A percentile compares a stretch with the other conserved stretches of the same genome.
phyloP scores from a whole-genome alignment of 192 early-diverging fungal species.

The Coemansia brasiliensis region DNA sequence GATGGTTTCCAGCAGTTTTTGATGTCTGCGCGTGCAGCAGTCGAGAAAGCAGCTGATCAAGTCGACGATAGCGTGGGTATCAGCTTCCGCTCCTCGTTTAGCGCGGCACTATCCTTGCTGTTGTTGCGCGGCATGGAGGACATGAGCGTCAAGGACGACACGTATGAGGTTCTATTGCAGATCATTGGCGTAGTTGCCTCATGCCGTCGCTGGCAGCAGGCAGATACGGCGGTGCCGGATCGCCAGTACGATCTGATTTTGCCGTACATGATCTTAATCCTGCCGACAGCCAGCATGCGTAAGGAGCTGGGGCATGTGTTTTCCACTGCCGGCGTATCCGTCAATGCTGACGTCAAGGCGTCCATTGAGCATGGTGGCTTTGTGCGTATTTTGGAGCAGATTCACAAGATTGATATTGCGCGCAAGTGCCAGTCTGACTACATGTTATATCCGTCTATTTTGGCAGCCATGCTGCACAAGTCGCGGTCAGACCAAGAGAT shows the following conservation, averaged over 20 bases:
- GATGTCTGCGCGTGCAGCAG: constrained; percentile 67
- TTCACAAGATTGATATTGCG: constrained; percentile 42
- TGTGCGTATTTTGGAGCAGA: constrained; percentile 47
- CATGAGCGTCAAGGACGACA: constrained; percentile 69
- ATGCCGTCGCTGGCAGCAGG: constrained; percentile 56
- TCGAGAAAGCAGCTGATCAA: constrained; percentile 68
- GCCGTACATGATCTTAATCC: constrained; percentile 78
- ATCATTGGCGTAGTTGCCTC: constrained; percentile 74
- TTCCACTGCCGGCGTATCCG: constrained; percentile 24
- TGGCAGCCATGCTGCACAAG: constrained; percentile 52
- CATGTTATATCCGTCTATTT: constrained; percentile 50
- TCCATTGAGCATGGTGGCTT: constrained; percentile 48
- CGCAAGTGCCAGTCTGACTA: constrained; percentile 52
- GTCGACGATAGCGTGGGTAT: constrained; percentile 76
- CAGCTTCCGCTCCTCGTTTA: constrained; percentile 84
- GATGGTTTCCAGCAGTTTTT: constrained; percentile 73
- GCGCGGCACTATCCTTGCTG: constrained; percentile 78
- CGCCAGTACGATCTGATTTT: constrained; percentile 52
- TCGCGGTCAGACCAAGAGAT: constrained; percentile 50
- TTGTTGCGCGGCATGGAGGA: constrained; percentile 84
- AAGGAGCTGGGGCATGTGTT: constrained; percentile 60
- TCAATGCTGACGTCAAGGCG: constrained; percentile 27
- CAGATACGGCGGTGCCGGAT: constrained; percentile 16
- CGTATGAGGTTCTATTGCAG: constrained; percentile 67
- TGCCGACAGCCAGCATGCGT: constrained; percentile 78